Evolutionary conservation across 805 yeast species (phyloP), one percentile per base, ranked within the genome.

Genomic region (Debaryomyces prosopidis): DNA sequence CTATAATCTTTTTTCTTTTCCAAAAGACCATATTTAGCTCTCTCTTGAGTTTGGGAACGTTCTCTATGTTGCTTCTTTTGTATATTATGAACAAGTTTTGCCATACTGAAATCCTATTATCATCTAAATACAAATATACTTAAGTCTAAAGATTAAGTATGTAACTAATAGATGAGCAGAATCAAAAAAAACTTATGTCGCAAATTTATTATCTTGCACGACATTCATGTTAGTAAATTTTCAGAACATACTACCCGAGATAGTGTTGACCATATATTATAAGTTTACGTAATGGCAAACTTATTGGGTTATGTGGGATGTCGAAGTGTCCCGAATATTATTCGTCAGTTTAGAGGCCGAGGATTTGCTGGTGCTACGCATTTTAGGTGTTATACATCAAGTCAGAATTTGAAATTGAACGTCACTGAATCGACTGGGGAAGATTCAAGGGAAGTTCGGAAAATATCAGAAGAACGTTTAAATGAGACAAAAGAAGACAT

Each of bases 31-130:
- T 77, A 82, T 61, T 79, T 79, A 55, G 80, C 72, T 46, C 99
- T 77, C 37, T 79, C 83, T 39, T 73, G 75, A 1, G 92, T 87
- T 68, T 94, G 99, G 5, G 96, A 80, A 58, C 99, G 81, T 71
- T 94, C 99, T 47, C 90, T 75, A 60, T 94, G 99, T 73, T 94
- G 98, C 61, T 89, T 94, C 74, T 95, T 94, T 66, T 92, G 97
- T 9, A 92, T 84, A 60, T 89, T 87, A 64, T 91, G 97, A 10
- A 87, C 92, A 28, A 87, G 69, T 52, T 85, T 86, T 30, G 86
- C 86, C 95, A 88, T 88, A 18, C 10, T 45, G 23, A 8, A 9
- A 36, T n/a, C 15, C 11, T 36, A 10, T 18, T 7, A 11, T 14
- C 16, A 30, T 30, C 38, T 18, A 23, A 7, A 15, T 14, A 12